Evolutionary conservation across 768 basidiomycete genomes (phyloP).

Genomic region (Tricholomella constricta): DNA sequence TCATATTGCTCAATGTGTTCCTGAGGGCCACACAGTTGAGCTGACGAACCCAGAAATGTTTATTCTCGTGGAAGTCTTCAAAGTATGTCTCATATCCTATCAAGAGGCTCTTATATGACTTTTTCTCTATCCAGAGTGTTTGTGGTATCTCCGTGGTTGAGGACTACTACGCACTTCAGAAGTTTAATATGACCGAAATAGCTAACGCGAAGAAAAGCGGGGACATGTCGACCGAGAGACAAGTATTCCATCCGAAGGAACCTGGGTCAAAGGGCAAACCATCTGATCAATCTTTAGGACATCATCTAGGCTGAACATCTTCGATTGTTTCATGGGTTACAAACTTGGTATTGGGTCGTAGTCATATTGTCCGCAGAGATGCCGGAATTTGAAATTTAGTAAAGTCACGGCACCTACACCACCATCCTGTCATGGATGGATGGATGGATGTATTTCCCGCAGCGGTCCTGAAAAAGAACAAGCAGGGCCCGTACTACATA

Average conservation of each 20-base stretch:
- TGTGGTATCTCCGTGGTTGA: constrained; percentile 76
- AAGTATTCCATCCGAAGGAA: constrained; percentile 7
- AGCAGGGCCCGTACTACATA: no score
- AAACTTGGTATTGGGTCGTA: no score
- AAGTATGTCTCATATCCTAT: constrained; percentile 46
- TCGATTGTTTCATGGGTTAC: background rate
- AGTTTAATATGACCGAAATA: constrained; percentile 80
- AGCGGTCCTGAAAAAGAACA: no score
- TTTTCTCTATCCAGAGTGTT: constrained; percentile 50
- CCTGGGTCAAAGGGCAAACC: background rate
- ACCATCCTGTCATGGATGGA: no score
- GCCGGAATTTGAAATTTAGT: no score
- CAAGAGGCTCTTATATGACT: background rate
- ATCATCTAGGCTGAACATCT: background rate
- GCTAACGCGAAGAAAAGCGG: constrained; percentile 50
- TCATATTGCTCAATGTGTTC: constrained; percentile 70
- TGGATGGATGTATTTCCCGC: no score
- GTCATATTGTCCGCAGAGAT: no score
- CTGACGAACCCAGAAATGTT: constrained; percentile 70
- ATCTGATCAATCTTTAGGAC: background rate
- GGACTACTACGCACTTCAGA: constrained; percentile 70
- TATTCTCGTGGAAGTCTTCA: constrained; percentile 81
- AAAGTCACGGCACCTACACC: no score
- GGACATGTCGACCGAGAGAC: constrained; percentile 25
- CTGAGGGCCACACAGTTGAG: constrained; percentile 66